Evolutionary conservation across 768 basidiomycete genomes (phyloP).

Genomic region (Suillus subluteus): DNA sequence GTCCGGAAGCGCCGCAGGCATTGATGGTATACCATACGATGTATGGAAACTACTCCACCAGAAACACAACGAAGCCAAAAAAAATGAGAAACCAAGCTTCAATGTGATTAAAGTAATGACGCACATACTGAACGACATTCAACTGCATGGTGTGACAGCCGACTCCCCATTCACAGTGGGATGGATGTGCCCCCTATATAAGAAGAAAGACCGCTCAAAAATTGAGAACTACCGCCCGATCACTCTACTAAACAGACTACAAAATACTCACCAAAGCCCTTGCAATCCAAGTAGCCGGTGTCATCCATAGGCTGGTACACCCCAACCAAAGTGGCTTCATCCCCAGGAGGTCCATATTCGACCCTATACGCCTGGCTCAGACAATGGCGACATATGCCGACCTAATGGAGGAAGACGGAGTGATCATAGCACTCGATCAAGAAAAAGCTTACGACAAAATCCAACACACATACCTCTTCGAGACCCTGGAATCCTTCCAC

Average conservation of each 20-base stretch:
- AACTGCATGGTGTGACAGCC: constrained; percentile 27
- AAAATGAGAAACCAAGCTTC: too few relatives aligned
- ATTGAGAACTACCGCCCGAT: constrained; percentile 44
- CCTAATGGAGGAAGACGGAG: constrained; percentile 25
- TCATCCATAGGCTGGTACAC: constrained; percentile 28
- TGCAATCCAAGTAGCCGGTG: constrained; percentile 16
- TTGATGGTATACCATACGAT: constrained; percentile 35
- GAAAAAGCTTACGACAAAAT: constrained; percentile 36
- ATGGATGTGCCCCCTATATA: constrained; percentile 42
- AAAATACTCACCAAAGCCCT: constrained; percentile 36
- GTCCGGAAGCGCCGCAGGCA: constrained; percentile 24
- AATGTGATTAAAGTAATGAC: background rate
- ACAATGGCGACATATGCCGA: constrained; percentile 30
- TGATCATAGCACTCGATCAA: constrained; percentile 23
- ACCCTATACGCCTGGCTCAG: constrained; percentile 36
- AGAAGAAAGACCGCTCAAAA: background rate
- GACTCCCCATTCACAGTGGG: constrained; percentile 31
- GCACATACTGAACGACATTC: constrained; percentile 28
- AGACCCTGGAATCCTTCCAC: constrained; percentile 23
- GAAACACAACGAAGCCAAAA: too few relatives aligned
- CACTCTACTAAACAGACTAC: constrained; percentile 39
- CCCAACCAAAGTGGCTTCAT: constrained; percentile 45
- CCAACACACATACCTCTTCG: constrained; percentile 34
- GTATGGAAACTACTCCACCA: constrained; percentile 25
- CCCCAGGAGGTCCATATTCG: constrained; percentile 30